phyloP scores from a whole-genome alignment of 164 flowering plant genomes.

The Buxus sempervirens region DNA sequence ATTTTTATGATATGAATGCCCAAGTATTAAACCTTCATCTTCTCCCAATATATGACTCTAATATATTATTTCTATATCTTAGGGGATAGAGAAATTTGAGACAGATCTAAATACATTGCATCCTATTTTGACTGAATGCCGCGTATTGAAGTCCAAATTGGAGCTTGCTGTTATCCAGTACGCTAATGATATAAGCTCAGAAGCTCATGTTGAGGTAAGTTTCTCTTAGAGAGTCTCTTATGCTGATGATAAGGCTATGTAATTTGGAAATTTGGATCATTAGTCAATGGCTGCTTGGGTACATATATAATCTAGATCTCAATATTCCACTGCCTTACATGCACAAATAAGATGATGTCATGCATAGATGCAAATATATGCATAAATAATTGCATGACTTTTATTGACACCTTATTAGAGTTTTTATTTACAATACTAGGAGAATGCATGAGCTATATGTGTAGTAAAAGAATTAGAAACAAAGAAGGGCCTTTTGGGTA shows the following conservation, averaged over 20 bases:
- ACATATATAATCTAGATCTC: too few relatives aligned
- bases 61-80: constrained; percentile 3
- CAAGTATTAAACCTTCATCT: background rate
- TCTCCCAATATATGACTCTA: background rate
- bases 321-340: too few relatives aligned
- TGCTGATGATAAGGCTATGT: background rate
- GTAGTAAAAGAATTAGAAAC: too few relatives aligned
- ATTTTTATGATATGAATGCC: background rate
- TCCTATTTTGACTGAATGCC: constrained; percentile 84
- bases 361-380: too few relatives aligned
- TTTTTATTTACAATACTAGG: too few relatives aligned
- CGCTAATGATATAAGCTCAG: constrained; percentile 94
- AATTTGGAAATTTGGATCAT: background rate
- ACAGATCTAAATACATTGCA: constrained; percentile 67
- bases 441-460: too few relatives aligned
- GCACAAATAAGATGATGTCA: too few relatives aligned
- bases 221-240: background rate
- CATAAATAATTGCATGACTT: too few relatives aligned
- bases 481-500: too few relatives aligned
- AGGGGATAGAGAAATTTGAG: constrained; percentile 82
- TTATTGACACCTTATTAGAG: too few relatives aligned
- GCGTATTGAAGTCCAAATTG: constrained; percentile 65
- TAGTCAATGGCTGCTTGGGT: background rate
- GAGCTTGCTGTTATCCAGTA: constrained; percentile 85
- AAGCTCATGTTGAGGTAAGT: constrained; percentile 88